Evolutionary conservation across 2,329 filamentous ascomycete genomes (phyloP).

Genomic region (Monosporascus sp.): DNA sequence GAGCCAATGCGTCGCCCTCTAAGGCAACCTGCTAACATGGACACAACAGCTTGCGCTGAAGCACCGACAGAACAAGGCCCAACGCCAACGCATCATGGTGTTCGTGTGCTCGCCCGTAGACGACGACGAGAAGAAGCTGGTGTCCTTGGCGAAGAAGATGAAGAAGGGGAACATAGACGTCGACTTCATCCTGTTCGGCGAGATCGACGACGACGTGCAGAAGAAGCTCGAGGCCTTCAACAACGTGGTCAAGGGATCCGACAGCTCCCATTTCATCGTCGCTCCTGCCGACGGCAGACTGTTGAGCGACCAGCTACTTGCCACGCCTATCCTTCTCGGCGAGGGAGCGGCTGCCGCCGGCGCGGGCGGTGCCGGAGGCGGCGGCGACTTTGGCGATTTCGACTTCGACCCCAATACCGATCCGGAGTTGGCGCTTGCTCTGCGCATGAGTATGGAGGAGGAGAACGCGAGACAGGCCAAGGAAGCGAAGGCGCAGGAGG

Average conservation of each 20-base stretch:
- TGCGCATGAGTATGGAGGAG: constrained; percentile 97
- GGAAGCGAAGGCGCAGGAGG: constrained; percentile 70
- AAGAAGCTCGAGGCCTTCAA: constrained; percentile 95
- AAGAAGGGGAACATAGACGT: constrained; percentile 95
- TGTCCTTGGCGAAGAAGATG: constrained; percentile 93
- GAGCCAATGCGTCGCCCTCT: too few species aligned
- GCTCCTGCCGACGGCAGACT: constrained; percentile 88
- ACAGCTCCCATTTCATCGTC: constrained; percentile 86
- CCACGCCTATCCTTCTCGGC: constrained; percentile 83
- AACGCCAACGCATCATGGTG: constrained; percentile 93
- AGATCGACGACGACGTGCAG: constrained; percentile 79
- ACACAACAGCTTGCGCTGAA: constrained; percentile 77
- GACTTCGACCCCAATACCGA: constrained; percentile 88
- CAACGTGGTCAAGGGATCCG: constrained; percentile 83
- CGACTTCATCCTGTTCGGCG: constrained; percentile 92
- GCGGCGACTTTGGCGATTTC: constrained; percentile 69
- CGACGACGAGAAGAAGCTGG: constrained; percentile 83
- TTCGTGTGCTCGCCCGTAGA: constrained; percentile 91
- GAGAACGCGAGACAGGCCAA: constrained; percentile 92
- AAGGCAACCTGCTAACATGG: too few species aligned
- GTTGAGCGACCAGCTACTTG: constrained; percentile 84
- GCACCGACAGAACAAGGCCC: constrained; percentile 95
- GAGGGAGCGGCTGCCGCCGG: constrained; percentile 61
- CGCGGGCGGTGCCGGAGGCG: constrained; percentile 51
- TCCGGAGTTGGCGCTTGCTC: constrained; percentile 86